Evolutionary conservation across 73 alveolate species (phyloP), one percentile per base, ranked within the genome.

Genomic region (Tetrahymena elliotti): DNA sequence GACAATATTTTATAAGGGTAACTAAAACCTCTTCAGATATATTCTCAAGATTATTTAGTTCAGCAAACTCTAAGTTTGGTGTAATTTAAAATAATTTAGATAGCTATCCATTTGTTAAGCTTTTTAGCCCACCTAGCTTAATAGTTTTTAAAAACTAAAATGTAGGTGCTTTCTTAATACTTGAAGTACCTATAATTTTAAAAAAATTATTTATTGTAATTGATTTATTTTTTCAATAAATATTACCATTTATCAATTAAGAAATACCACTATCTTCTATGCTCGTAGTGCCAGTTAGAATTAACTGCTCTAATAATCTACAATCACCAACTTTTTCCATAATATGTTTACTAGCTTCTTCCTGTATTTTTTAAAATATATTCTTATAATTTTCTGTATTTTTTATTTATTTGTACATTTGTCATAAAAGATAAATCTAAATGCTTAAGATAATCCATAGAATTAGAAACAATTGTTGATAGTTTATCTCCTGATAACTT

Each of bases 71-170:
- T 37, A 94, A 88, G 36, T 83, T 83, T 37, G 83, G 92, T n/a
- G 94, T 68, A 40, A 84, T 40, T 39, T 94, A 39, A 11, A 93
- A 83, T 41, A 94, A 40, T 37, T 94, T 41, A n/a, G 82, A 40
- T 6, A 94, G 27, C 18, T 93, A 83, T 83, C 83, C 82, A 35
- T 94, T 93, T 37, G 94, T 52, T 82, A 94, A 52, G 40, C 53
- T 68, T 39, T 83, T 22, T 0, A 94, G 83, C 18, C 96, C 96
- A 33, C 96, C 96, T 94, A 94, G 83, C 82, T 94, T 94, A 4
- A 94, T 84, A 35, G 92, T 68, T 84, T 94, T 94, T 24, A 94
- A 37, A 33, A 68, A 68, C 33, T 68, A 68, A 68, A 68, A 68
- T 68, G 88, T 68, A 27, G 88, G 88, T 22, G 88, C 88, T 10